Evolutionary conservation across 441 rosid species (phyloP).

Genomic region (Eutrema salsugineum): DNA sequence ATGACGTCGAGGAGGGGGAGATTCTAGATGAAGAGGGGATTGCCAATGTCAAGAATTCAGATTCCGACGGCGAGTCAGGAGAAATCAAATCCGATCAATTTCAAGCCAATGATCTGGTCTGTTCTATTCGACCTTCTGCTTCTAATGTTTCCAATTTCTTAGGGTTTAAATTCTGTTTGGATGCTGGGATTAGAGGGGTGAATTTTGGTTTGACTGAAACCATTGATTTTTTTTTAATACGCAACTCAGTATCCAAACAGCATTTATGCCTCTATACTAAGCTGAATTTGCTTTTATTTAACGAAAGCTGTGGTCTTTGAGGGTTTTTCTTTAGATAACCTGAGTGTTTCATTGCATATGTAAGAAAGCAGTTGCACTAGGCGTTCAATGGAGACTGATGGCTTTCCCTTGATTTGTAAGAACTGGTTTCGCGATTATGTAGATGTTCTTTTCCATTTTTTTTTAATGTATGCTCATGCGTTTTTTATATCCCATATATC

Average conservation of each 20-base stretch:
- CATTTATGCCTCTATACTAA: slow-evolving; percentile 6
- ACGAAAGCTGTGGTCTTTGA: slow-evolving; percentile 46
- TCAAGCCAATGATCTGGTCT: slow-evolving; percentile 56
- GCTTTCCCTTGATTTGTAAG: slow-evolving; percentile 84
- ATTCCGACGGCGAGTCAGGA: slow-evolving; percentile 34
- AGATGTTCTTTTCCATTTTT: slow-evolving; percentile 18
- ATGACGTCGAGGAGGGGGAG: slow-evolving; percentile 98
- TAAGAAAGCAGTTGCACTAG: slow-evolving; percentile 74
- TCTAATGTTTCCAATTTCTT: background rate
- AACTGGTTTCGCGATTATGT: slow-evolving; percentile 47
- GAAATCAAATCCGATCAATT: slow-evolving; percentile 34
- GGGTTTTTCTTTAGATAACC: slow-evolving; percentile 52
- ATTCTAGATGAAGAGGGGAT: slow-evolving; percentile 70
- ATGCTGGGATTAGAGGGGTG: slow-evolving; percentile 23
- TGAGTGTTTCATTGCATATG: slow-evolving; percentile 44
- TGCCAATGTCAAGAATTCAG: slow-evolving; percentile 16
- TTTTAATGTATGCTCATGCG: slow-evolving; percentile 10
- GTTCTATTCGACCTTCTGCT: slow-evolving; percentile 42
- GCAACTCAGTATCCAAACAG: slow-evolving; percentile 35
- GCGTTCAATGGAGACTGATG: slow-evolving; percentile 78
- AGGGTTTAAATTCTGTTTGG: slow-evolving; percentile 20
- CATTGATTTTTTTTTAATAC: background rate
- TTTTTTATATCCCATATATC: background rate
- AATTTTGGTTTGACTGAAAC: background rate
- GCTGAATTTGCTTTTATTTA: slow-evolving; percentile 21